Base-by-base conservation (phyloP, 768 basidiomycete species). In the Pleurotus djamor region DNA sequence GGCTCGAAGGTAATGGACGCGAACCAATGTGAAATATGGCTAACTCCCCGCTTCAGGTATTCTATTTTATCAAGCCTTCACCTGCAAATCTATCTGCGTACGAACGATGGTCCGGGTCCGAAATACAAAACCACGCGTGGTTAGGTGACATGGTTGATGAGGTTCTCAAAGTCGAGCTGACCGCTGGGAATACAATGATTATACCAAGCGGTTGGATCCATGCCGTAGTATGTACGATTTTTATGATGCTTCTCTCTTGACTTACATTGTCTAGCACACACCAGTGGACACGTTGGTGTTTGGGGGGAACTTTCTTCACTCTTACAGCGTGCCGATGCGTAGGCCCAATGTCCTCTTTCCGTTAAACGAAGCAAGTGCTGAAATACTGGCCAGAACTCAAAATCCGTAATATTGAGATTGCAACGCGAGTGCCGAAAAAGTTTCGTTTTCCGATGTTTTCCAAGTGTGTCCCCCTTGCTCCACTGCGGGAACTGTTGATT, bases 151-250 rank as follows among this genome's bases (percentile, higher is more conserved):
- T 92, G 83, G 91, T 88, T 8, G 94, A 97, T 63, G 90, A 93
- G 63, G 97, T 99, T 6, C 84, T 85, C 68, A 95, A 91, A 69
- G 88, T 96, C 8, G 87, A 89, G 61, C 72, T 96, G 58, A 74
- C 76, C 17, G 77, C 81, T 28, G 93, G 92, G 6, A 92, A 94
- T 64, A 95, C 92, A 4, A 91, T 95, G 89, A 92, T 96, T 50
- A 96, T 97, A 56, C 94, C 96, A 1, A 88, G 94, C 1, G 96
- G 96, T 0, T 99, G 96, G 91, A 98, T 98, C 60, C 96, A 99
- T 69, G 94, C 94, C 9, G 96, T 99, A 43, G 95, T 96, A 70
- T 70, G 90, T 74, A 41, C 38, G 38, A n/a, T 41, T n/a, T 10
- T 41, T n/a, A 41, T 41, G 9, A 4, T n/a, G 12, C 21, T 32